Base-by-base conservation (phyloP, 176 grass and related monocot species). In the Triticum urartu region DNA sequence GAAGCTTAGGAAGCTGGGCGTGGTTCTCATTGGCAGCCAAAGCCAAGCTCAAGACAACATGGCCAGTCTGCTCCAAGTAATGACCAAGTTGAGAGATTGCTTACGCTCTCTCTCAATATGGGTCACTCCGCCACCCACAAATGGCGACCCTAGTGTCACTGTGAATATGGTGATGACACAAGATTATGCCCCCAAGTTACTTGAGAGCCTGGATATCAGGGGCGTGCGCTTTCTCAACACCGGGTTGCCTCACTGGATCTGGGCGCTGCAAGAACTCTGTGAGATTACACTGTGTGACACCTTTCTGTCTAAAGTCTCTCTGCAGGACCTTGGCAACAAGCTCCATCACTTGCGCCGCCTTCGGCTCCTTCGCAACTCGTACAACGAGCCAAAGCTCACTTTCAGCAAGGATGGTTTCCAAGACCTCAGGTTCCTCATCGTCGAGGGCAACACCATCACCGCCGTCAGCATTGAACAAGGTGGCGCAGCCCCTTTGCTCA, bases 21-120 rank as follows among this genome's bases (percentile, higher is more conserved):
- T 84, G 38, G 56, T 84, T 20, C 33, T 84, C 1, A 11, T 0
- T 22, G 70, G 9, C 69, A 75, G 30, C 6, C 0, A 62, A 50
- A 52, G 48, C 48, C 14, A 52, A 52, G 72, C 22, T 50, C 35
- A 71, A 71, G 68, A 11, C 4, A 28, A 0, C 42, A 28, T 75
- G 72, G 0, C 0, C 6, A 25, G 0, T 47, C 25, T 84, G 17
- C 22, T 58, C 5, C 24, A 5, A n/a, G 54, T 9, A 7, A 14
- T 84, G 0, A 1, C 30, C 39, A 5, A 12, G 4, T 1, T 75
- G 18, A 61, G 11, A 3, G 71, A 3, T 0, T 15, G 4, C 71
- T 20, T 84, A 20, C 56, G 58, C 36, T 84, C 82, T 21, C 21
- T 84, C 4, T 84, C 82, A 1, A 2, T 84, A 8, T 47, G 82